Evolutionary conservation across 495 filamentous ascomycete species (phyloP).

Genomic region (Tricharina praecox): DNA sequence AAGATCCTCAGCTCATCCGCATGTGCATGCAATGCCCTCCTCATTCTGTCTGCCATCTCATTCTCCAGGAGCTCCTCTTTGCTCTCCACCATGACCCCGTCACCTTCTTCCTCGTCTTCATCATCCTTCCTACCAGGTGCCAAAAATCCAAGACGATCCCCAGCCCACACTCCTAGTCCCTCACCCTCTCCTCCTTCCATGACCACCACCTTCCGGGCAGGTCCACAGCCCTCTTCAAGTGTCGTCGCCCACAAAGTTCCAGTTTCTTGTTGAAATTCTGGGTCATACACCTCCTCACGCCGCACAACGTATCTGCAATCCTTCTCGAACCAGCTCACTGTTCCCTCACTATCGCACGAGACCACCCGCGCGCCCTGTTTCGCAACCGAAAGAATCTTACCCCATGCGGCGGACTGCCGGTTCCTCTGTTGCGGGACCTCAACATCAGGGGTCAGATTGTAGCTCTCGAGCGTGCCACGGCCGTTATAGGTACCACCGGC

Average conservation of each 20-base stretch:
- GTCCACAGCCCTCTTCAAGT: conserved; percentile 28
- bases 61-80: conserved; percentile 15
- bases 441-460: conserved; percentile 34
- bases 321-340: conserved; percentile 80
- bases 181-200: conserved; percentile 37
- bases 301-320: conserved; percentile 71
- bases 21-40: conserved; percentile 11
- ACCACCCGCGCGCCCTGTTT: conserved; percentile 74
- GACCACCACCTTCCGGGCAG: conserved; percentile 32
- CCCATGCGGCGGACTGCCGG: conserved; percentile 62
- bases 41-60: conserved; percentile 14
- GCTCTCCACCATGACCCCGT: conserved; percentile 30
- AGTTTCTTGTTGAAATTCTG: conserved; percentile 29
- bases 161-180: conserved; percentile 65
- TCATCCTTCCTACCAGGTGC: conserved; percentile 36
- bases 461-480: conserved; percentile 79
- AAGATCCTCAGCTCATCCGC: conserved; percentile 18
- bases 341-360: conserved; percentile 67
- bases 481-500: conserved; percentile 92
- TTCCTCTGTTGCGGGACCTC: conserved; percentile 39
- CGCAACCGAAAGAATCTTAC: conserved; percentile 67
- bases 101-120: conserved; percentile 33
- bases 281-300: conserved; percentile 51
- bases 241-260: conserved; percentile 30
- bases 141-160: conserved; percentile 58